A percentile compares a stretch with the other conserved stretches of the same genome.
phyloP scores from a whole-genome alignment of 2,329 filamentous ascomycete species.

The Chalara sp. region DNA sequence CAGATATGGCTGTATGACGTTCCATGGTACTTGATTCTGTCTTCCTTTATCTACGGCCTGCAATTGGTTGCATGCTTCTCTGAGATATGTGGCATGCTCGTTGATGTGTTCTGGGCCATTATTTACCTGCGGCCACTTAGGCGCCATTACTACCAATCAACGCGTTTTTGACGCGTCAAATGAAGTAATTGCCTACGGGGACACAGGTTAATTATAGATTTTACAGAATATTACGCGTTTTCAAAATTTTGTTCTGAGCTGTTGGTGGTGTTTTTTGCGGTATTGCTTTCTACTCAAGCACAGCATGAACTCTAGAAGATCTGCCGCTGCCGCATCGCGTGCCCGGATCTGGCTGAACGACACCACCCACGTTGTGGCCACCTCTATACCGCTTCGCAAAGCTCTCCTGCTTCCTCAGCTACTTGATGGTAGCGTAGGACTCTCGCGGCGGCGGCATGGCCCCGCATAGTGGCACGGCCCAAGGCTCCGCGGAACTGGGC shows the following conservation, averaged over 20 bases:
- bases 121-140: constrained; percentile 11
- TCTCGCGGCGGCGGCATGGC: too few relatives aligned
- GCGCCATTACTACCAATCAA: constrained; percentile 10
- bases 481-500: too few relatives aligned
- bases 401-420: too few relatives aligned
- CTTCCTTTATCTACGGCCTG: constrained; percentile 13
- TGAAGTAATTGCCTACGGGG: constrained; percentile 6
- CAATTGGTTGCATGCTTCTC: constrained; percentile 16
- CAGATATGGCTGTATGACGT: constrained; percentile 14
- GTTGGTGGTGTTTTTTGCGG: constrained; percentile 5
- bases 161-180: constrained; percentile 9
- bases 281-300: too few relatives aligned
- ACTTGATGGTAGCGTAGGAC: too few relatives aligned
- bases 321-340: too few relatives aligned
- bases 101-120: constrained; percentile 15
- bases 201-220: background rate
- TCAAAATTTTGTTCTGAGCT: constrained; percentile 6
- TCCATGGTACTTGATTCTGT: constrained; percentile 14
- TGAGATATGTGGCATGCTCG: constrained; percentile 15
- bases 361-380: too few relatives aligned
- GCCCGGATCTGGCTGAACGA: too few relatives aligned
- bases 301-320: too few relatives aligned
- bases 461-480: too few relatives aligned
- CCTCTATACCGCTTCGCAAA: too few relatives aligned
- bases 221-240: constrained; percentile 5